Base-by-base conservation (phyloP, 208 protist genomes). In the Trypanosoma cruzi region DNA sequence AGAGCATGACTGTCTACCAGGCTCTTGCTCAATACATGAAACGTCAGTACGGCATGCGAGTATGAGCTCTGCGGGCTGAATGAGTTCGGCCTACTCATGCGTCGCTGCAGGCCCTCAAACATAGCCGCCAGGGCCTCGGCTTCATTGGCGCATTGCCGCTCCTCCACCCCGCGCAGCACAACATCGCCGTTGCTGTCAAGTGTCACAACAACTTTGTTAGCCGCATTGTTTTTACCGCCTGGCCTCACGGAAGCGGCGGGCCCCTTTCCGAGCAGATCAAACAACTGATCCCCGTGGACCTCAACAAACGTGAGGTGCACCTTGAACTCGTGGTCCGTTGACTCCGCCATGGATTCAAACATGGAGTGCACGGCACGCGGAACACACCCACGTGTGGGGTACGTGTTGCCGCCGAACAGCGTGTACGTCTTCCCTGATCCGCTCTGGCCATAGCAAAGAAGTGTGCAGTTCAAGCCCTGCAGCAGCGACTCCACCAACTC, bases 1-100 rank as follows among this genome's bases (percentile, higher is more conserved):
- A 85, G 50, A 24, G 80, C 80, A 54, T 84, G 75, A 13, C 77
- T 88, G 59, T 98, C 94, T 7, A 96, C 70, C 26, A 92, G 73
- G 46, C 84, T 95, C 22, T 81, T 80, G 24, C 70, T 70, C 40
- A 87, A 66, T 28, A 98, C 54, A 60, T 94, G 72, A 10, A 98
- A 34, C n/a, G 91, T 91, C 24, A 98, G 80, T 42, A 98, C 68
- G 14, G 79, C 80, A 61, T 98, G 97, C n/a, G 83, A 90, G 56
- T 74, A 60, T 13, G 76, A 71, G 55, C 50, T 76, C 61, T 67
- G 44, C 18, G 37, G 44, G 69, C 90, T 90, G 40, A 87, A 46
- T 49, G 68, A 58, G 67, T 90, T 86, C 22, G 79, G 20, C 14
- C 65, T 76, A 55, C 84, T 86, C 13, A 87, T 49, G 14, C 92